Evolutionary conservation across 345 rosid genomes (phyloP), one percentile per base, ranked within the genome.

Genomic region (Erysimum cheiranthoides): DNA sequence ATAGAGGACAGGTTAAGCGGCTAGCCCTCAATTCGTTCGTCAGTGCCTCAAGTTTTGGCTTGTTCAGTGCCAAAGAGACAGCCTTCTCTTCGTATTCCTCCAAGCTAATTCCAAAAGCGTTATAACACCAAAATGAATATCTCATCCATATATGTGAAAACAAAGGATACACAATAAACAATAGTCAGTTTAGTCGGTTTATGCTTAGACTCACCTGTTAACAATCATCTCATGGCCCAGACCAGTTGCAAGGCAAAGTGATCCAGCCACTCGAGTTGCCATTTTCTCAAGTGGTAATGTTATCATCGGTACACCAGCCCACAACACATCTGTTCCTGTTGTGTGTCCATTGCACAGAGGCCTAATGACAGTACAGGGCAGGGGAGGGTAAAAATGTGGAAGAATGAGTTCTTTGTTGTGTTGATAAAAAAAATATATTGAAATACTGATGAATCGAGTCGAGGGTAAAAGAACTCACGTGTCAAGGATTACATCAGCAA

Each of bases 201-300:
- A 8, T 25, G 17, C 64, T 16, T 34, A 49, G 4, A 49, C 78
- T 30, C 64, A 95, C 99, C 92, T 88, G 74, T 74, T 88, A 47
- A 93, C 98, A 76, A 96, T 90, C 99, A 96, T 96, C 82, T 91
- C 99, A 6, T 91, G 98, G 49, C 98, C 99, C 18, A 96, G 84
- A 17, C 99, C 99, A 71, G 99, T 93, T 52, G 99, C 97, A 42
- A 87, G 86, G 76, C 98, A 96, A 38, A 96, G 88, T 25, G 99
- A 96, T 57, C 99, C 99, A 79, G 99, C 98, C 62, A 96, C 99
- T 76, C 99, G 84, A 13, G 99, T 93, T 42, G 98, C 99, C 99
- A 96, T 96, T 81, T 93, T 95, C 81, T 96, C 96, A n/a, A 91
- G 97, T 3, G 99, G 99, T 54, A 85, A 75, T n/a, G 98, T 96